Evolutionary conservation across 805 yeast genomes (phyloP).

Genomic region (Candida silvatica): DNA sequence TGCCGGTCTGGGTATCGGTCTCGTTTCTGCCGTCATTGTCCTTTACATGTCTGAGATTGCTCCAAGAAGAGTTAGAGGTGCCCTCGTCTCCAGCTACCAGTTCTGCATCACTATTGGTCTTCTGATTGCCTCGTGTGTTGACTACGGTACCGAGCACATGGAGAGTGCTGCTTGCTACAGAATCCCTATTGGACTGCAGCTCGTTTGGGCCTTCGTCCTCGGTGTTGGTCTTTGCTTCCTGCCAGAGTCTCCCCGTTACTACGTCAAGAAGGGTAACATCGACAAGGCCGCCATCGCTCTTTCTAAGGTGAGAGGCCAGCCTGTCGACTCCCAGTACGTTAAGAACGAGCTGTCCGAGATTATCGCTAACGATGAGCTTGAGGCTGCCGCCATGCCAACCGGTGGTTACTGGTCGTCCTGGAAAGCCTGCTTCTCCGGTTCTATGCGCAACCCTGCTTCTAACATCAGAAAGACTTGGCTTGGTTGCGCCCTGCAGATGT

Average conservation of each 20-base stretch:
- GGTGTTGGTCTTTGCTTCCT: slow-evolving; percentile 43
- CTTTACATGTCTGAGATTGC: slow-evolving; percentile 73
- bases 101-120: slow-evolving; percentile 59
- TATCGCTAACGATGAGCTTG: slow-evolving; percentile 55
- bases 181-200: slow-evolving; percentile 68
- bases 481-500: slow-evolving; percentile 52
- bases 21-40: slow-evolving; percentile 68
- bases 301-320: slow-evolving; percentile 49
- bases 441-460: slow-evolving; percentile 59
- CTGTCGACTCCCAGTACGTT: slow-evolving; percentile 45
- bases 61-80: slow-evolving; percentile 73
- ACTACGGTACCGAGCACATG: slow-evolving; percentile 55
- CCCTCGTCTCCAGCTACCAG: slow-evolving; percentile 69
- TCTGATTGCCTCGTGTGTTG: slow-evolving; percentile 58
- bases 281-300: slow-evolving; percentile 49
- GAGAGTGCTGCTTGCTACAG: slow-evolving; percentile 54
- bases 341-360: slow-evolving; percentile 44
- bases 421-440: slow-evolving; percentile 54
- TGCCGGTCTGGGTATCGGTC: slow-evolving; percentile 75
- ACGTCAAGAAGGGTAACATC: slow-evolving; percentile 38
- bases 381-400: slow-evolving; percentile 49
- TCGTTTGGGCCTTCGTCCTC: slow-evolving; percentile 44
- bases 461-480: slow-evolving; percentile 43
- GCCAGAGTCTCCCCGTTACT: slow-evolving; percentile 67
- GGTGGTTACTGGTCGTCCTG: too few species aligned